These are phyloP conservation scores for Beta lomatogona DNA, from an alignment of 179 eudicot species.

Conservation along the genomic window DNA sequence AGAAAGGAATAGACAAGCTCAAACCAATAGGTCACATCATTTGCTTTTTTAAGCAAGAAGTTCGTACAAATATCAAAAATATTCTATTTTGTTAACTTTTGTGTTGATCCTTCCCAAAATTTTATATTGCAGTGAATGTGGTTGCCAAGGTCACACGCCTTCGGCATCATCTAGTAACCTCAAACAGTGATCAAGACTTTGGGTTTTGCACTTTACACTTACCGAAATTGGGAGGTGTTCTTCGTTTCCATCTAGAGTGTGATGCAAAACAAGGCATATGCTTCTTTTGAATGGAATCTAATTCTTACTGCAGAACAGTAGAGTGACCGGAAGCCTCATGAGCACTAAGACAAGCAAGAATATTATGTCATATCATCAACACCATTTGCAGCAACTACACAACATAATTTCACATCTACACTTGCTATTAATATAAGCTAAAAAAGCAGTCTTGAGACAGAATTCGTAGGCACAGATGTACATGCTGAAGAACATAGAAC, in stretches of 20 bases:
- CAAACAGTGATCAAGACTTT: constrained; percentile 1
- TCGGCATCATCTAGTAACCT: constrained; percentile 20
- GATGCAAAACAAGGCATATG: constrained; percentile 25
- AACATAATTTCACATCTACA: constrained; percentile 11
- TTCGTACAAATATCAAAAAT: constrained; percentile 11
- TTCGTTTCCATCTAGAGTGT: constrained; percentile 16
- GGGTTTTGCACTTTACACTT: constrained; percentile 20
- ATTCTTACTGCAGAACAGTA: constrained; percentile 21
- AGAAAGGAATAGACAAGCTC: constrained; percentile 25
- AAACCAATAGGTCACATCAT: constrained; percentile 26
- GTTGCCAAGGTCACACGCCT: constrained; percentile 30
- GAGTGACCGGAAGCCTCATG: constrained; percentile 18
- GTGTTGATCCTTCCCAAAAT: constrained; percentile 23
- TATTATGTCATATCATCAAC: constrained; percentile 35
- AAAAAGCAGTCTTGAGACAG: background rate
- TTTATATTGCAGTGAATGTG: constrained; percentile 12
- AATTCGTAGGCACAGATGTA: background rate
- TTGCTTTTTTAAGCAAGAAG: constrained; percentile 25
- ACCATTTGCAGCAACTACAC: constrained; percentile 9
- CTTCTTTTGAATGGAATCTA: constrained; percentile 31
- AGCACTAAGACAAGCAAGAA: constrained; percentile 31
- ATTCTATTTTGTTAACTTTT: constrained; percentile 29
- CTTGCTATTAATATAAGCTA: background rate
- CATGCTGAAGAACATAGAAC: constrained; percentile 10
- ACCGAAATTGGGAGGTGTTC: constrained; percentile 27